A percentile compares a stretch with the other conserved stretches of the same genome.
Evolutionary conservation across 306 rosid species (phyloP).

Genomic region (Dryas octopetala): DNA sequence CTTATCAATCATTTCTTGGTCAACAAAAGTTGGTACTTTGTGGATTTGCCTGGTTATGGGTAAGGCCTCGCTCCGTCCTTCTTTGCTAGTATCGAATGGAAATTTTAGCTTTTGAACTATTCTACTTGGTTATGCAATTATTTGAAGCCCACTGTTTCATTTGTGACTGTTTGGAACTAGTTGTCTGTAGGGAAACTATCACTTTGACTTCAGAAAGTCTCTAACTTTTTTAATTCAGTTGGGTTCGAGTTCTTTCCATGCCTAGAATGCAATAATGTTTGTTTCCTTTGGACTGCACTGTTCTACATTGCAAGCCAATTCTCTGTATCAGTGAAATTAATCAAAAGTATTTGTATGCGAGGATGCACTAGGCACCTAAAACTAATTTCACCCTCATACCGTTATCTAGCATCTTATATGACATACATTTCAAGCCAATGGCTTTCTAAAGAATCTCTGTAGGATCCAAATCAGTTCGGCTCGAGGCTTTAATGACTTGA

Average conservation of each 20-base stretch:
- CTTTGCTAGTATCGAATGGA: not conserved
- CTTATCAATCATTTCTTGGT: conserved; percentile 93
- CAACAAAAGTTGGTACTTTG: conserved; percentile 86
- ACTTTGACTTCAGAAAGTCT: not conserved
- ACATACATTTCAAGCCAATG: not conserved
- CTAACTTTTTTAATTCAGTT: not conserved
- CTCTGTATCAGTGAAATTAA: not conserved
- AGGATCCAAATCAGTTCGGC: not conserved
- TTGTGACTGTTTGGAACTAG: not conserved
- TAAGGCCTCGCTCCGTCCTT: conserved; percentile 25
- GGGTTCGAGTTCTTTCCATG: not conserved
- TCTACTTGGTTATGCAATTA: not conserved
- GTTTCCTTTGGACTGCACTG: not conserved
- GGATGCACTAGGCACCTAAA: not conserved
- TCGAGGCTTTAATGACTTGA: not conserved
- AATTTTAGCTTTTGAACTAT: not conserved
- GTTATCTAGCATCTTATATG: not conserved
- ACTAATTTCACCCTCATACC: not conserved
- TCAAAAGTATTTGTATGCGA: not conserved
- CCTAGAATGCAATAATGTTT: not conserved
- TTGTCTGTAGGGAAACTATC: not conserved
- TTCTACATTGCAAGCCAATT: not conserved
- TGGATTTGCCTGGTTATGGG: conserved; percentile 98
- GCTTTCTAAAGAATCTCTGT: not conserved
- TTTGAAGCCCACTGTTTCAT: not conserved